Conservation (phyloP, 805 yeast species). For the Suhomyces faveliae region DNA sequence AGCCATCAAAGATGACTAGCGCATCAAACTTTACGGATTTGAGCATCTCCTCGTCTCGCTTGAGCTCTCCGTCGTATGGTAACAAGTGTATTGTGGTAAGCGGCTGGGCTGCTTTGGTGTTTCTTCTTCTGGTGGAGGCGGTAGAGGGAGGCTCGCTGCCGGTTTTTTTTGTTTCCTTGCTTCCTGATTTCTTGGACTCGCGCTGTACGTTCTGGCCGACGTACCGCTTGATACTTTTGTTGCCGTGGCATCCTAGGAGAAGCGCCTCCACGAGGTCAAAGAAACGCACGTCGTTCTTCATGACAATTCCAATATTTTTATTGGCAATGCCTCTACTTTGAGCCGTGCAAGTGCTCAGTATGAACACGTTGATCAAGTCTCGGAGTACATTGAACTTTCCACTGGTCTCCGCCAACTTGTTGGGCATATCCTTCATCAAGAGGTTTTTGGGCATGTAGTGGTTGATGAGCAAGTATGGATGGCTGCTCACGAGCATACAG, state of each 20-base stretch:
- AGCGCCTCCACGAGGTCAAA: slow-evolving; percentile 75
- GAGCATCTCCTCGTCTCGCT: slow-evolving; percentile 24
- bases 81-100: slow-evolving; percentile 14
- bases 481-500: slow-evolving; percentile 78
- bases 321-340: slow-evolving; percentile 17
- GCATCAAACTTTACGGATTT: slow-evolving; percentile 48
- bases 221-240: slow-evolving; percentile 52
- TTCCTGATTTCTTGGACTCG: slow-evolving; percentile 32
- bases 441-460: slow-evolving; percentile 84
- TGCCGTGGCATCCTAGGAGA: slow-evolving; percentile 53
- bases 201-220: slow-evolving; percentile 59
- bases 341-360: slow-evolving; percentile 16
- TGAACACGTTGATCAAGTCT: slow-evolving; percentile 59
- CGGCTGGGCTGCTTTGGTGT: background rate
- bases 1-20: slow-evolving; percentile 61
- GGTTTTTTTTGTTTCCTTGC: slow-evolving; percentile 1
- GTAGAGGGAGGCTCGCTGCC: background rate
- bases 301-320: slow-evolving; percentile 65
- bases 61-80: slow-evolving; percentile 15
- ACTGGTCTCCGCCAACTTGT: slow-evolving; percentile 69
- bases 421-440: slow-evolving; percentile 67
- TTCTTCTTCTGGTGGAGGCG: background rate
- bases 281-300: slow-evolving; percentile 60
- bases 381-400: slow-evolving; percentile 78
- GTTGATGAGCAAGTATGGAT: slow-evolving; percentile 81